Evolutionary conservation across 2,329 filamentous ascomycete genomes (phyloP), one percentile per base, ranked within the genome.

Genomic region (Pseudogymnoascus sp.): DNA sequence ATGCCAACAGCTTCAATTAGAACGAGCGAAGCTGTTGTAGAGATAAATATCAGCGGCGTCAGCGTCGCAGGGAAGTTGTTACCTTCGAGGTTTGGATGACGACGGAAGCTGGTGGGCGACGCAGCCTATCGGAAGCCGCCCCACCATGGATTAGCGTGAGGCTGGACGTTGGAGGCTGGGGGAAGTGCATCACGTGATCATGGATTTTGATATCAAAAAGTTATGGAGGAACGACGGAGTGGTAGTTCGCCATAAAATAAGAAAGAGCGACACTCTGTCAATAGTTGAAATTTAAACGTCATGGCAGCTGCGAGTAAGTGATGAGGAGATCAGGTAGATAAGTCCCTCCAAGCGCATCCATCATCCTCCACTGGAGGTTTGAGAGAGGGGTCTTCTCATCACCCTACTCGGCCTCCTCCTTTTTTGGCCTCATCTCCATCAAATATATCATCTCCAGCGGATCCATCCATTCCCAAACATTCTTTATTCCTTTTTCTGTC

Each of bases 41-140:
- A 55, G 48, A 55, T 55, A 55, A 33, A 33, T 37, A 59, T 29
- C 18, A 59, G 37, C 37, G 58, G 58, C 37, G 58, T 59, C 33
- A 39, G 27, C 37, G 35, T 37, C 37, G 58, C 33, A 59, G 2
- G 33, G 33, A 40, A 37, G 58, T 37, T 59, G 58, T 59, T 59
- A 59, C 58, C 58, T 59, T 40, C 58, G 37, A 59, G 58, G 58
- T 59, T 40, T 37, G 37, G 58, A 59, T 59, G 58, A 59, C 58
- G 58, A 59, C 37, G 58, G 58, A 59, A 55, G 48, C 48, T 55
- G 48, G 48, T 55, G 48, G 48, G 48, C 48, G 48, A 55, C 48
- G 48, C 48, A 55, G 48, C 48, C 48, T 55, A 55, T 55, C 48
- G 48, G 48, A 55, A 55, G 48, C 48, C 48, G 48, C 48, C 48